phyloP scores from a whole-genome alignment of 495 filamentous ascomycete species.

The Tetracladium setigerum region DNA sequence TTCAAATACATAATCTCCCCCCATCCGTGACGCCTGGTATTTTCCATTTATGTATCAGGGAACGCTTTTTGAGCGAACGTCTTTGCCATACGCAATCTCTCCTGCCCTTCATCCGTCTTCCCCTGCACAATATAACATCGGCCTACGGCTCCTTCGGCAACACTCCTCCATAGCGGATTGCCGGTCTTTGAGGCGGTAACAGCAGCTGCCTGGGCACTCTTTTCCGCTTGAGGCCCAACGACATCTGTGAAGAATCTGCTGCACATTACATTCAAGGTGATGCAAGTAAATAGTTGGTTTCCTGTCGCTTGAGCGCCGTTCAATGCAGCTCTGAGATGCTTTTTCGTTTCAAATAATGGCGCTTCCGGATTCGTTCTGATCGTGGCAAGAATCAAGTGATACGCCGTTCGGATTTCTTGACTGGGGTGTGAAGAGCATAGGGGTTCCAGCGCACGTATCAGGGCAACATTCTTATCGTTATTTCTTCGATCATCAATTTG shows the following conservation, averaged over 20 bases:
- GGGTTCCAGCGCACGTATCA: conserved; percentile 59
- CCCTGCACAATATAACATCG: conserved; percentile 69
- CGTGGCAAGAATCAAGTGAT: conserved; percentile 67
- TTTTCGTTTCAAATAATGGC: conserved; percentile 66
- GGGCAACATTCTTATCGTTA: conserved; percentile 36
- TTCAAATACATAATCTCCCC: too few relatives aligned
- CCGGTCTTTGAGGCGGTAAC: conserved; percentile 67
- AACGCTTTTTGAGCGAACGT: conserved; percentile 13
- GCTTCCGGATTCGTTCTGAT: conserved; percentile 44
- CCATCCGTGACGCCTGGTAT: too few relatives aligned
- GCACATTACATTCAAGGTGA: conserved; percentile 81
- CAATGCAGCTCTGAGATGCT: conserved; percentile 58
- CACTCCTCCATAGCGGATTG: conserved; percentile 78
- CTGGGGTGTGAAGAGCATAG: conserved; percentile 62
- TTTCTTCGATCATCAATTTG: conserved; percentile 51
- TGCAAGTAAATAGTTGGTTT: conserved; percentile 68
- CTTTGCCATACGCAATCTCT: conserved; percentile 3
- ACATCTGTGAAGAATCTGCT: conserved; percentile 77
- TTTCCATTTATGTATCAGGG: conserved; percentile 1
- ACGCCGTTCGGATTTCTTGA: conserved; percentile 68
- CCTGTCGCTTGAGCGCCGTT: conserved; percentile 31
- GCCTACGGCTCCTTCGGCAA: conserved; percentile 72
- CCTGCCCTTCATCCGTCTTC: conserved; percentile 51
- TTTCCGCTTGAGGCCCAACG: conserved; percentile 84
- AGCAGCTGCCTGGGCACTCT: conserved; percentile 68